These are phyloP conservation scores for Dactylorhiza incarnata DNA, from an alignment of 106 monocot species.

Conservation along the genomic window DNA sequence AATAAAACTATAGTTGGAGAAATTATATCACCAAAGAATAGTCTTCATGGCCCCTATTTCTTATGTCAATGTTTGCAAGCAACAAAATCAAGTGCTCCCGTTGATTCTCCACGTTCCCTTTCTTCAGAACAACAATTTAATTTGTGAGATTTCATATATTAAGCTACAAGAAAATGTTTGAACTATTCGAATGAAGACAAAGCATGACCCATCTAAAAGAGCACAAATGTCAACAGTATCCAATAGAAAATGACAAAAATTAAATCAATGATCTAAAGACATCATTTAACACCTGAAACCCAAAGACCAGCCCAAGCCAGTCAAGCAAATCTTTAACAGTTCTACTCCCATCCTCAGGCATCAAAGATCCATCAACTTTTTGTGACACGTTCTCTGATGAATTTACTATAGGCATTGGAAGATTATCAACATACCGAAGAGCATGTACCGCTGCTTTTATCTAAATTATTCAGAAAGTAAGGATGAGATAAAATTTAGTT, in stretches of 20 bases:
- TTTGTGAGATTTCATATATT: conserved; percentile 1
- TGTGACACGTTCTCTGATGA: conserved; percentile 5
- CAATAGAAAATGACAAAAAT: not conserved
- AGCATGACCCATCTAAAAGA: not conserved
- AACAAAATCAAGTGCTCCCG: conserved; percentile 89
- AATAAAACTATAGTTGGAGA: not conserved
- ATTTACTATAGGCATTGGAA: conserved; percentile 51
- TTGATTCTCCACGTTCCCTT: conserved; percentile 98
- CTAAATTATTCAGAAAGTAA: conserved; percentile 21
- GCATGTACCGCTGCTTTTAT: conserved; percentile 78
- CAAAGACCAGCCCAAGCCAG: conserved; percentile 83
- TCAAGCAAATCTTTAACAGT: conserved; percentile 74
- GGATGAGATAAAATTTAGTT: not conserved
- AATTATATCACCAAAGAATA: conserved; percentile 40
- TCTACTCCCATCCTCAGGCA: conserved; percentile 27
- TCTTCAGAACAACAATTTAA: conserved; percentile 42
- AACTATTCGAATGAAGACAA: not conserved
- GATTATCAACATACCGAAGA: conserved; percentile 41
- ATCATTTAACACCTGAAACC: conserved; percentile 67
- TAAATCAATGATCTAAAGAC: not conserved
- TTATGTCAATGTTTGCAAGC: conserved; percentile 78
- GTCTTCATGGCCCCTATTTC: conserved; percentile 32
- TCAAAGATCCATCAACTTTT: conserved; percentile 22
- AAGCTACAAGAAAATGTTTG: not conserved
- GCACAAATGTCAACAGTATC: not conserved